Percentiles rank a stretch among this genome's conserved stretches.
phyloP scores from a whole-genome alignment of 225 moss, liverwort and hornwort species.

The Polytrichum formosum region DNA sequence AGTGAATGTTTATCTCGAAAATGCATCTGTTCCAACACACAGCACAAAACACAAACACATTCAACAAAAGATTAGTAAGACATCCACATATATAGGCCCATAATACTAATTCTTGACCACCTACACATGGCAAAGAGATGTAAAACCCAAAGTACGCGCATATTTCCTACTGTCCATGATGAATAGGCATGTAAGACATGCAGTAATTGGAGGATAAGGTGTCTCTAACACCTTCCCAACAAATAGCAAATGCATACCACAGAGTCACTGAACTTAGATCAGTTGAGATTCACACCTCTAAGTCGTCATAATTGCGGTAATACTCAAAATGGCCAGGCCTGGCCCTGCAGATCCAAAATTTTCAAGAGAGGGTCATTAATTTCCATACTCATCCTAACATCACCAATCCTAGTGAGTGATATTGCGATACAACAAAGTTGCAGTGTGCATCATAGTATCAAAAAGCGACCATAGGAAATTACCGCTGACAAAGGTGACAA shows the following conservation, averaged over 20 bases:
- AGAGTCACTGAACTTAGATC: neutral
- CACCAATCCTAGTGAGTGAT: neutral
- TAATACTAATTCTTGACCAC: neutral
- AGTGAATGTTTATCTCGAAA: conserved; percentile 91
- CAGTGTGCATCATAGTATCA: neutral
- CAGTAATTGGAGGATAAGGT: too few relatives aligned
- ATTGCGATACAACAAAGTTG: neutral
- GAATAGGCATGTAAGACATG: too few relatives aligned
- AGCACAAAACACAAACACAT: conserved; percentile 16
- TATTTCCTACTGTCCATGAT: too few relatives aligned
- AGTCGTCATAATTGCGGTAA: conserved; percentile 94
- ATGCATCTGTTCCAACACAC: conserved; percentile 65
- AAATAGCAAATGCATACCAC: neutral
- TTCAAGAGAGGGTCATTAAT: neutral
- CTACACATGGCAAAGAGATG: neutral
- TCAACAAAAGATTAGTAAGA: too few relatives aligned
- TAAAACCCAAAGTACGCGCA: neutral
- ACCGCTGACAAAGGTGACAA: conserved; percentile 95
- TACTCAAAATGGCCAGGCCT: conserved; percentile 94
- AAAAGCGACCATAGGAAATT: conserved; percentile 7
- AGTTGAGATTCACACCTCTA: conserved; percentile 47
- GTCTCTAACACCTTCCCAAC: too few relatives aligned
- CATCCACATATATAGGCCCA: too few relatives aligned
- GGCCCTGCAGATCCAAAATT: conserved; percentile 52
- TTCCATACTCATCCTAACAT: too few relatives aligned